Conservation (phyloP, 2,329 filamentous ascomycete species). For the Tympanopsis confertula region DNA sequence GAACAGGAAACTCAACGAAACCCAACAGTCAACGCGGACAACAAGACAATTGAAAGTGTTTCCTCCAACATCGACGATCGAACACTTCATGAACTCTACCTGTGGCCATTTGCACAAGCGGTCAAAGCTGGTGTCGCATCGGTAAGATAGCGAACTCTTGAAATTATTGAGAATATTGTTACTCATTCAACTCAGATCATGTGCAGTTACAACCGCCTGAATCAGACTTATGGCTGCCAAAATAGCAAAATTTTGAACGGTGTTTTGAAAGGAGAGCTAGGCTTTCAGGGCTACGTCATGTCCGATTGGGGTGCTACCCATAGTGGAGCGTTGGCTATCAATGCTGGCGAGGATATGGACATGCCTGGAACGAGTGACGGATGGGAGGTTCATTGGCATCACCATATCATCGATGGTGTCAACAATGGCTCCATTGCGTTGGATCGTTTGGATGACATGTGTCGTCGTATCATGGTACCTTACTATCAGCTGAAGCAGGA, state of each 20-base stretch:
- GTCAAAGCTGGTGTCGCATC: not conserved
- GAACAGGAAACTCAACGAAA: conserved; percentile 7
- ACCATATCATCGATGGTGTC: too few relatives aligned
- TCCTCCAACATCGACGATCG: not conserved
- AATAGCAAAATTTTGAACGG: conserved; percentile 27
- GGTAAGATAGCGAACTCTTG: not conserved
- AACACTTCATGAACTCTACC: not conserved
- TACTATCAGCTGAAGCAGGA: conserved; percentile 53
- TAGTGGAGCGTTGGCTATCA: not conserved
- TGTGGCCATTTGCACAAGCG: not conserved
- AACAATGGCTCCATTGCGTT: conserved; percentile 73
- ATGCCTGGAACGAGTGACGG: too few relatives aligned
- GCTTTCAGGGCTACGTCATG: conserved; percentile 29
- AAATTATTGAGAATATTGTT: not conserved
- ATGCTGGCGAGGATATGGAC: not conserved
- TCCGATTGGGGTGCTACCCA: conserved; percentile 24
- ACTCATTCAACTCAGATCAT: not conserved
- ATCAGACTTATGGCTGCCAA: conserved; percentile 31
- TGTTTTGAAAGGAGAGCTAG: conserved; percentile 33
- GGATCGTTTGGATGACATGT: conserved; percentile 77
- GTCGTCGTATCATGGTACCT: conserved; percentile 47
- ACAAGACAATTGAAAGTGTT: not conserved
- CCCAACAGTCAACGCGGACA: conserved; percentile 1
- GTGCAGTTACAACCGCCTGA: conserved; percentile 24
- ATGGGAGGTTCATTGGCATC: too few relatives aligned